Base-by-base conservation (phyloP, 208 protist genomes). In the Strigomonas oncopelti region DNA sequence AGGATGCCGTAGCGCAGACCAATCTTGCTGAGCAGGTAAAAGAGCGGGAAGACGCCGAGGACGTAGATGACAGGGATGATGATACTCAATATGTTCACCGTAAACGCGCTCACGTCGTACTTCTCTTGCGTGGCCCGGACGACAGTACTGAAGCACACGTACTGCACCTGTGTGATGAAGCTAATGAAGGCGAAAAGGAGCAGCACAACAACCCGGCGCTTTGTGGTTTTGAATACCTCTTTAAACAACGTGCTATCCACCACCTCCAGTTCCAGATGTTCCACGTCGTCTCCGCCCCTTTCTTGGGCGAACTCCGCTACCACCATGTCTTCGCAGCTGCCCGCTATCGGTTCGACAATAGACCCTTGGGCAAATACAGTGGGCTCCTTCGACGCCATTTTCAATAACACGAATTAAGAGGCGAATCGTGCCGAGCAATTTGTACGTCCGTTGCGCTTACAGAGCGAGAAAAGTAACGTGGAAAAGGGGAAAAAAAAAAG, bases 131-230 rank as follows among this genome's bases (percentile, higher is more conserved):
- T 55, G 53, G 80, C 74, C 9, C 81, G 77, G 8, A 79, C 69
- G 29, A 83, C 76, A 27, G 59, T 77, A 57, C 68, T 36, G 24
- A 83, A 87, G 28, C 63, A 72, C 24, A 83, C 77, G 63, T 87
- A 83, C 59, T 78, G 74, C 7, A 87, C 24, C 60, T 87, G 81
- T 58, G 80, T 83, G 54, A 77, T 72, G 67, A 83, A 81, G 48
- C 65, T 74, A 24, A 73, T 80, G 29, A 58, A 65, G 14, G 74
- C 53, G 52, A 83, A 83, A 16, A 83, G 52, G 1, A 36, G 42
- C 0, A 78, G n/a, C 0, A 87, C 63, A 3, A 81, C 51, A 46
- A 78, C 78, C 8, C 81, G 81, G 5, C 67, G 55, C n/a, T 57
- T 65, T 0, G 77, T 78, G 11, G 67, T 71, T 51, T 65, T 54